Conservation (phyloP, 306 rosid genomes). For the Casuarina glauca region DNA sequence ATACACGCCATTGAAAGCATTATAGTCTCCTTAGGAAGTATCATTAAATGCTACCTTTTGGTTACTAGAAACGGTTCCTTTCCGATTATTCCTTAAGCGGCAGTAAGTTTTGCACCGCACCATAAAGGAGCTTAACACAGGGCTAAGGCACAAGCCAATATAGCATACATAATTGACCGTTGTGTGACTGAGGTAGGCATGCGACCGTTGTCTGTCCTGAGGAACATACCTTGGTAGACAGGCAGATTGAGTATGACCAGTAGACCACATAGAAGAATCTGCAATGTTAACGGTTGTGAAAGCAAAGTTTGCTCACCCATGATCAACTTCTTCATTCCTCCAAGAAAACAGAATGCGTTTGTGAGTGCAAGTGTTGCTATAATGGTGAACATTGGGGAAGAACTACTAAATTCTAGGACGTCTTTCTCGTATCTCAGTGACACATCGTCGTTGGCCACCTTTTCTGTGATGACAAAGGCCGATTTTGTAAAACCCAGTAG, state of each 20-base stretch:
- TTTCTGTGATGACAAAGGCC: background rate
- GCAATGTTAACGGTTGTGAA: background rate
- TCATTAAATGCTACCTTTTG: background rate
- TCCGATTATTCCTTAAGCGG: too few species aligned
- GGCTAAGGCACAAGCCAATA: slow-evolving; percentile 9
- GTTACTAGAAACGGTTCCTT: background rate
- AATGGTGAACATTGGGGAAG: slow-evolving; percentile 5
- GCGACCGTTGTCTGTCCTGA: background rate
- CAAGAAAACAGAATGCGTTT: background rate
- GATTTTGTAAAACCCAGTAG: background rate
- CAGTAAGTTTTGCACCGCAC: too few species aligned
- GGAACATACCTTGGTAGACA: slow-evolving; percentile 3
- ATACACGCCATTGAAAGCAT: background rate
- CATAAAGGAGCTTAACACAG: background rate
- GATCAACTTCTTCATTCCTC: background rate
- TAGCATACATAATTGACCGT: background rate
- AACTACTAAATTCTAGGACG: background rate
- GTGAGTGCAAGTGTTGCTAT: background rate
- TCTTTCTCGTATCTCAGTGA: slow-evolving; percentile 2
- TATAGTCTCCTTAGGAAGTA: background rate
- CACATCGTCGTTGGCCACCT: background rate
- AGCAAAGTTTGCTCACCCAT: background rate
- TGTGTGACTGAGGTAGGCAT: background rate
- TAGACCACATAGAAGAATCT: background rate
- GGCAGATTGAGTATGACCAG: background rate